A percentile compares a stretch with the other conserved stretches of the same genome.
phyloP scores from a whole-genome alignment of 1,284 basidiomycete genomes.

The Ustilago tritici region DNA sequence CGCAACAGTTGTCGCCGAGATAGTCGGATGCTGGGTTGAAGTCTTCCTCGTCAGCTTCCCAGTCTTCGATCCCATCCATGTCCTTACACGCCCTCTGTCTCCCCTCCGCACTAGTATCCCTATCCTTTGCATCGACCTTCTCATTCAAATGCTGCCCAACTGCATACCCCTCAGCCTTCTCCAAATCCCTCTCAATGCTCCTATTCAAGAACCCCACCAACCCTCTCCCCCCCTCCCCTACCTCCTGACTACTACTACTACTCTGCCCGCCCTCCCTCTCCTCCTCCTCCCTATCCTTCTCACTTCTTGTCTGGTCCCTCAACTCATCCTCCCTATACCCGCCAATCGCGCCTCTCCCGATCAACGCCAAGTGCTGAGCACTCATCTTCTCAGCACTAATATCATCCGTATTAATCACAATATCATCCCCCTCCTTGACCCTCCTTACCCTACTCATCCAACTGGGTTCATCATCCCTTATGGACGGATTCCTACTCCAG shows the following conservation, averaged over 20 bases:
- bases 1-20: slow-evolving; percentile 64
- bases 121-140: slow-evolving; percentile 14
- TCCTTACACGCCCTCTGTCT: slow-evolving; percentile 29
- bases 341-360: slow-evolving; percentile 61
- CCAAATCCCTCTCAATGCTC: slow-evolving; percentile 55
- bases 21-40: slow-evolving; percentile 61
- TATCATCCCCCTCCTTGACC: slow-evolving; percentile 55
- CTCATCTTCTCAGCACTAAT: slow-evolving; percentile 56
- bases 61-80: slow-evolving; percentile 58
- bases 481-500: slow-evolving; percentile 56
- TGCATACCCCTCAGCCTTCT: slow-evolving; percentile 45
- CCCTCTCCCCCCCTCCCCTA: slow-evolving; percentile 8
- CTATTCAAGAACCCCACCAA: slow-evolving; percentile 53
- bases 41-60: slow-evolving; percentile 53
- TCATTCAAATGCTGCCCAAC: slow-evolving; percentile 26
- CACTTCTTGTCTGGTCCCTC: slow-evolving; percentile 34
- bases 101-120: slow-evolving; percentile 11
- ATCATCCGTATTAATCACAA: slow-evolving; percentile 47
- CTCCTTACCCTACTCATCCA: slow-evolving; percentile 64
- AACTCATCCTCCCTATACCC: slow-evolving; percentile 60
- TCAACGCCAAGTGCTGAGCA: slow-evolving; percentile 58
- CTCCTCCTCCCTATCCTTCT: slow-evolving; percentile 32
- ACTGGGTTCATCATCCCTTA: slow-evolving; percentile 58
- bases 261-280: slow-evolving; percentile 32
- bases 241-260: slow-evolving; percentile 26